These are phyloP conservation scores for Besnoitia besnoiti DNA, from an alignment of 169 alveolate genomes.

Conservation along the genomic window DNA sequence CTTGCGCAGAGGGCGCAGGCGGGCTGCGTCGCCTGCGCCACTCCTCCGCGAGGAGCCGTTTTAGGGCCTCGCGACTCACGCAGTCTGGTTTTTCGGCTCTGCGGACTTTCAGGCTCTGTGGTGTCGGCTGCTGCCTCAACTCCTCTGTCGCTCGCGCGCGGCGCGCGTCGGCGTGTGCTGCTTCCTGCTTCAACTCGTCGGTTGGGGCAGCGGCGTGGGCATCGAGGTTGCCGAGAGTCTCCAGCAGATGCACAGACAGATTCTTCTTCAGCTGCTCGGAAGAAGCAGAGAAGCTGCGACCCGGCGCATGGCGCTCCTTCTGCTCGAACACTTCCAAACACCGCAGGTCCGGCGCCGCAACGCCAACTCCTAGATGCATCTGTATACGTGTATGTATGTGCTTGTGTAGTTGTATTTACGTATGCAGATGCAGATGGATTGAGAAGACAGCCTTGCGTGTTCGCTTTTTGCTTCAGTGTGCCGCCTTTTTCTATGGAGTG, in stretches of 20 bases:
- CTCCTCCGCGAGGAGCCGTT: no score
- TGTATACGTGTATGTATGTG: not conserved
- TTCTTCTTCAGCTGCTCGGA: conserved; percentile 15
- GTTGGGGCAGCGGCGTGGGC: conserved; percentile 48
- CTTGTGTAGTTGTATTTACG: not conserved
- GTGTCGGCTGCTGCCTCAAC: conserved; percentile 57
- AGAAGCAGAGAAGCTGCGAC: conserved; percentile 32
- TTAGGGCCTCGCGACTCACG: not conserved
- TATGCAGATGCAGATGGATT: not conserved
- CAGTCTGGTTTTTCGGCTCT: not conserved
- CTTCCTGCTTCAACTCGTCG: conserved; percentile 47
- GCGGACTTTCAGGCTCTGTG: conserved; percentile 12
- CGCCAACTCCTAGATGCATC: not conserved
- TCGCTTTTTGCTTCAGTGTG: not conserved
- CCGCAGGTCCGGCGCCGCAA: not conserved
- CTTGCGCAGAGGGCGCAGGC: no score
- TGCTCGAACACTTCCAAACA: conserved; percentile 45
- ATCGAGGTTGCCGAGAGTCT: not conserved
- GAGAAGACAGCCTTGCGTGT: not conserved
- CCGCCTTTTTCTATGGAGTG: no score
- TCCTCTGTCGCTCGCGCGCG: conserved; percentile 43
- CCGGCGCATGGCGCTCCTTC: conserved; percentile 53
- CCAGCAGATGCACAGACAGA: conserved; percentile 37
- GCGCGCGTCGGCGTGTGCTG: conserved; percentile 43
- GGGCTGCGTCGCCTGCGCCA: no score